Evolutionary conservation across 2,329 filamentous ascomycete species (phyloP).

Genomic region (Stagonosporopsis vannaccii): DNA sequence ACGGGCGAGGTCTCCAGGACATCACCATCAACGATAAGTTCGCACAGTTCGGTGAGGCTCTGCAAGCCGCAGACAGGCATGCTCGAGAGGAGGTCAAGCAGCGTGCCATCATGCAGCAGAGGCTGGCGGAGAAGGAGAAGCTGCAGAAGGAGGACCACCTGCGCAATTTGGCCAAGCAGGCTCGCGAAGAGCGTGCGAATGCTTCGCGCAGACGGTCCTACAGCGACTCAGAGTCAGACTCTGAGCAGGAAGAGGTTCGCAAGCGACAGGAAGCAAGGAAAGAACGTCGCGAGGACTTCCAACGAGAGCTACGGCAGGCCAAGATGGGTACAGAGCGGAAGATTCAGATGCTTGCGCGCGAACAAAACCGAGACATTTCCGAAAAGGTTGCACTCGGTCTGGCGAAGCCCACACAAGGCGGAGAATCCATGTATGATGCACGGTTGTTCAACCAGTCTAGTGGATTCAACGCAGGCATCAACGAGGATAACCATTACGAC

Average conservation of each 20-base stretch:
- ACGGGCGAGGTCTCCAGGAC: constrained; percentile 90
- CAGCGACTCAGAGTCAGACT: constrained; percentile 53
- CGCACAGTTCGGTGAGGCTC: constrained; percentile 90
- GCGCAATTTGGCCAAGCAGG: constrained; percentile 86
- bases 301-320: constrained; percentile 89
- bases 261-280: constrained; percentile 79
- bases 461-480: constrained; percentile 90
- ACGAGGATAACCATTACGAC: constrained; percentile 97
- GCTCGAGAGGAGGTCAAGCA: constrained; percentile 95
- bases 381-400: constrained; percentile 95
- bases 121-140: constrained; percentile 96
- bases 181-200: constrained; percentile 77
- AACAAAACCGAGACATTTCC: constrained; percentile 95
- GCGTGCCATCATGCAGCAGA: constrained; percentile 92
- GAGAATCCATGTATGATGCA: constrained; percentile 97
- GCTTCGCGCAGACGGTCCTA: constrained; percentile 52
- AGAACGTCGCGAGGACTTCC: constrained; percentile 81
- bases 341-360: constrained; percentile 89
- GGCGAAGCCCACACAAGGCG: constrained; percentile 90
- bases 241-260: constrained; percentile 73
- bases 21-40: constrained; percentile 99
- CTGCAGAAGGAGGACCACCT: constrained; percentile 91
- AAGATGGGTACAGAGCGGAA: constrained; percentile 94
- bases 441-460: constrained; percentile 92
- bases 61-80: constrained; percentile 93